Percentiles rank a stretch among this genome's conserved stretches.
Conservation (phyloP, 2,329 filamentous ascomycete species). For the Fusarium siculi region DNA sequence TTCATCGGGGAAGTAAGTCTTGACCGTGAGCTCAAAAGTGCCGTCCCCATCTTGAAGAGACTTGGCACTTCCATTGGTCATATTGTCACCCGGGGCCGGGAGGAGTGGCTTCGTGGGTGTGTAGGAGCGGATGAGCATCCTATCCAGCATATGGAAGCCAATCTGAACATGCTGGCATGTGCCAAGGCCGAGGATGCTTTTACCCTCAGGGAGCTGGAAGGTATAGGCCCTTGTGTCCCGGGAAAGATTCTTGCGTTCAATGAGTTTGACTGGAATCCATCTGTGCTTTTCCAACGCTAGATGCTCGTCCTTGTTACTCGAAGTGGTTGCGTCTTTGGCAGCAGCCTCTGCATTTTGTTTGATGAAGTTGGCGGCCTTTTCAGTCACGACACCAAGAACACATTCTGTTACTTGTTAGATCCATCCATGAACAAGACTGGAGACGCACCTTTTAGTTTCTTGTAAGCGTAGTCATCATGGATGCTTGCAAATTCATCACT, state of each 20-base stretch:
- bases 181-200: not conserved
- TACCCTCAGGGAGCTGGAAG: not conserved
- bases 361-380: not conserved
- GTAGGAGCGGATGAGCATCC: not conserved
- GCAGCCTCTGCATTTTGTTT: not conserved
- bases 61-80: not conserved
- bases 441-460: not conserved
- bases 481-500: not conserved
- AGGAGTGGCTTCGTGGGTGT: not conserved
- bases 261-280: not conserved
- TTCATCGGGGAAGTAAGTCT: not conserved
- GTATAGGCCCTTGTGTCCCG: not conserved
- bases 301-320: not conserved
- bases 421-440: not conserved
- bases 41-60: not conserved
- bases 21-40: not conserved
- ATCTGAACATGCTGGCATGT: not conserved
- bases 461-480: not conserved
- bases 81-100: not conserved
- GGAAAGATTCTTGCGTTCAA: not conserved
- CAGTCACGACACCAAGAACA: not conserved
- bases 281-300: not conserved
- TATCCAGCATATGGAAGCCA: not conserved
- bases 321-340: not conserved
- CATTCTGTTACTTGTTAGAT: not conserved